Base-by-base conservation (phyloP, 2,329 filamentous ascomycete species). In the Thelonectria rubi region DNA sequence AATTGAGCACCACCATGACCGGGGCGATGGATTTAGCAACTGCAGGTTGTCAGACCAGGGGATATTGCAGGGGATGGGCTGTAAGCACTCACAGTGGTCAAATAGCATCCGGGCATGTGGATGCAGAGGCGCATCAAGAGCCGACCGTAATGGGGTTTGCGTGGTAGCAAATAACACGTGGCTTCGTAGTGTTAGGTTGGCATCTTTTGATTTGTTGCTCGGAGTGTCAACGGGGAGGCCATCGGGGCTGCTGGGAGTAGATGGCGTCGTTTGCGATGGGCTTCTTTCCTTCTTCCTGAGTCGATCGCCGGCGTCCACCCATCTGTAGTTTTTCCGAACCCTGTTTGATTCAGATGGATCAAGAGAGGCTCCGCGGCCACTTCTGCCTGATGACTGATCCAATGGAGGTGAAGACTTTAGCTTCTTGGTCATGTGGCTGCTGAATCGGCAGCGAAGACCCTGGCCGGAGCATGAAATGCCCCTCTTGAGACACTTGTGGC, bases 1-100 rank as follows among this genome's bases (percentile, higher is more conserved):
- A 71, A 55, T 79, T 78, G 10, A 78, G 62, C 0, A 79, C 73
- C 1, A 80, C 77, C 78, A 80, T 80, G 18, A 74, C 72, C 1
- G 76, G 74, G 0, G 78, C 77, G 10, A 80, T 73, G 11, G 58
- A 72, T 17, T 75, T 68, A 4, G 77, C 75, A 46, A 79, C 76
- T 78, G 17, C 3, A 3, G 0, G 3, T 1, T 5, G 34, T 56
- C 51, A 68, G 60, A 18, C 4, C 32, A n/a, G n/a, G n/a, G n/a
- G 9, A 49, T 1, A 0, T 1, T 2, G 0, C 1, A 2, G 0
- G 3, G 3, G 5, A 8, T 2, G n/a, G 26, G 20, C 18, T 12
- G 9, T 8, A 1, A 9, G 2, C 4, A 56, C 71, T 40, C 68
- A 77, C 76, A 78, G 37, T 79, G 72, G 9, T 68, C 69, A 54